phyloP scores from a whole-genome alignment of 179 eudicot species.

The Spergularia azorica region DNA sequence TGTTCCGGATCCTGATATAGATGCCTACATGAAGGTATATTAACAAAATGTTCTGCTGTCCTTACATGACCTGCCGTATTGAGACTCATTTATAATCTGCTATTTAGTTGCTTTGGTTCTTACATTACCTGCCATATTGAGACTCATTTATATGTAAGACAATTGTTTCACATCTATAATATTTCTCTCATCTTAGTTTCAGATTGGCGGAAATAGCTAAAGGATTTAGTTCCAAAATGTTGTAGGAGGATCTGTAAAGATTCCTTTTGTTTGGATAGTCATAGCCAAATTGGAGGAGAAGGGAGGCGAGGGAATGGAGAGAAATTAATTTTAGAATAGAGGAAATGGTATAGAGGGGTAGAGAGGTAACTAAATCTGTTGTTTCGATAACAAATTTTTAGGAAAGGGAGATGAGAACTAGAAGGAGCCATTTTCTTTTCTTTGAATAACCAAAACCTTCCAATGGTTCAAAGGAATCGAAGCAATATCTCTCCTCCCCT shows the following conservation, averaged over 20 bases:
- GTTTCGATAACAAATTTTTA: too few species aligned
- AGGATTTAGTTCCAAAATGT: not conserved
- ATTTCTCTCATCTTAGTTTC: not conserved
- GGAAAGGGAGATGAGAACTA: too few species aligned
- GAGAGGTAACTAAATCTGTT: too few species aligned
- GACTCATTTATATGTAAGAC: not conserved
- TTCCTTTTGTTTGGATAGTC: not conserved
- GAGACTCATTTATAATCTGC: not conserved
- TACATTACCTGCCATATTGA: not conserved
- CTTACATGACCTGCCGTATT: conserved; percentile 2
- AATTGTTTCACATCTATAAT: not conserved
- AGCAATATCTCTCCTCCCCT: too few species aligned
- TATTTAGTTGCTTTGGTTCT: not conserved
- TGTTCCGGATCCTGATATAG: conserved; percentile 82
- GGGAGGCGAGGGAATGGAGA: too few species aligned
- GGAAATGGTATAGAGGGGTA: too few species aligned
- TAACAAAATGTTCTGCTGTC: not conserved
- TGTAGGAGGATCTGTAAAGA: too few species aligned
- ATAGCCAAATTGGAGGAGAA: too few species aligned
- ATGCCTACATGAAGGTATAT: conserved; percentile 88
- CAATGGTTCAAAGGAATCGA: too few species aligned
- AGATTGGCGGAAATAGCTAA: not conserved
- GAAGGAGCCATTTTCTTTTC: too few species aligned
- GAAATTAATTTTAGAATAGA: too few species aligned
- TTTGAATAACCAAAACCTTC: too few species aligned